phyloP scores from a whole-genome alignment of 2,329 filamentous ascomycete genomes.

The Torrubiellomyces zombiae region DNA sequence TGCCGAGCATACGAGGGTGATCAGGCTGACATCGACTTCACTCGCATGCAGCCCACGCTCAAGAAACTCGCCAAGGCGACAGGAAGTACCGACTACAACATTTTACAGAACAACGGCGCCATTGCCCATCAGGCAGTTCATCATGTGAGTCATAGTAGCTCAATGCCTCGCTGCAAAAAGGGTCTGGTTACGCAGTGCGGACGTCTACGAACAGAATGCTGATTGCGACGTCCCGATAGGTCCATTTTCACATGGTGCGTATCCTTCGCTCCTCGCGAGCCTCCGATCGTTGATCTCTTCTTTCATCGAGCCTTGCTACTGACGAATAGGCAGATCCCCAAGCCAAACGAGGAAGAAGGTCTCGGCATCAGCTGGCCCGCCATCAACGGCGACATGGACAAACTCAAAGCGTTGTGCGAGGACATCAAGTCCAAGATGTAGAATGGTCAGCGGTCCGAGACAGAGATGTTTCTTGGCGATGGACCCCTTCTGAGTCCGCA shows the following conservation, averaged over 20 bases:
- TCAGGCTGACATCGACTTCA: constrained; percentile 1
- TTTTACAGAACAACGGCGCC: constrained; percentile 89
- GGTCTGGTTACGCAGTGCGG: neutral
- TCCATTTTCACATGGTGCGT: constrained; percentile 83
- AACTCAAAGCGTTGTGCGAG: constrained; percentile 62
- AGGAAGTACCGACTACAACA: constrained; percentile 70
- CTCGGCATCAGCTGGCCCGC: constrained; percentile 68
- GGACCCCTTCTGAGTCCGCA: too few relatives aligned
- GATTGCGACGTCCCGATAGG: constrained; percentile 28
- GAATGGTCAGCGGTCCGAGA: too few relatives aligned
- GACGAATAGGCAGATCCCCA: constrained; percentile 55
- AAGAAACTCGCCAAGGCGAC: constrained; percentile 73
- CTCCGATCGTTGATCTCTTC: too few relatives aligned
- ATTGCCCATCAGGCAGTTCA: constrained; percentile 86
- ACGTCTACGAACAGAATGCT: constrained; percentile 3
- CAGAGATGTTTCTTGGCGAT: too few relatives aligned
- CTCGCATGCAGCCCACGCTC: constrained; percentile 25
- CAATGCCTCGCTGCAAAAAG: too few relatives aligned
- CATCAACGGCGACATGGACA: constrained; percentile 61
- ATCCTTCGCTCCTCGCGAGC: too few relatives aligned
- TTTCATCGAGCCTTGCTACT: neutral
- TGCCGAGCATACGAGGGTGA: too few relatives aligned
- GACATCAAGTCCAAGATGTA: constrained; percentile 86
- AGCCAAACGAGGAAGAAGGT: constrained; percentile 71
- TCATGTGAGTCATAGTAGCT: constrained; percentile 72